A percentile compares a stretch with the other conserved stretches of the same genome.
Conservation (phyloP, 2,329 filamentous ascomycete species). For the Fusarium pseudograminearum region DNA sequence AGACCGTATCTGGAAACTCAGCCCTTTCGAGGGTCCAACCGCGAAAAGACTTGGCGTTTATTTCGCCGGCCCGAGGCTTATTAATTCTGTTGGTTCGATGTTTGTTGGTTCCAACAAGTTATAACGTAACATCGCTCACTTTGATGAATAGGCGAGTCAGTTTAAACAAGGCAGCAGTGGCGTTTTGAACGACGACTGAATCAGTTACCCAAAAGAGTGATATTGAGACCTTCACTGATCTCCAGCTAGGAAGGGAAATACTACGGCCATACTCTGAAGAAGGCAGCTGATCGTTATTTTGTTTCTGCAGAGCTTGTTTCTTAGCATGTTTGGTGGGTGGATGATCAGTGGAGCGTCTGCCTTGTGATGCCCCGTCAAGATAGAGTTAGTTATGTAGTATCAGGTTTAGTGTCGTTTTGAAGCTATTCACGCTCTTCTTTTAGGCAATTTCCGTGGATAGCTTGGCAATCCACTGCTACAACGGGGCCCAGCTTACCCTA, state of each 20-base stretch:
- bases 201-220: neutral
- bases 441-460: slow-evolving; percentile 15
- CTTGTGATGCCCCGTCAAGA: neutral
- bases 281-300: neutral
- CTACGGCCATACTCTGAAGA: neutral
- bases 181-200: neutral
- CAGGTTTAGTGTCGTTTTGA: neutral
- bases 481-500: neutral
- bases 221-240: neutral
- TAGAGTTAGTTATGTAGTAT: neutral
- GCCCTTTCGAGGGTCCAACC: slow-evolving; percentile 6
- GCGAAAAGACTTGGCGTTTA: slow-evolving; percentile 12
- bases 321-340: neutral
- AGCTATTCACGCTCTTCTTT: neutral
- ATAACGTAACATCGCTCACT: neutral
- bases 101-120: neutral
- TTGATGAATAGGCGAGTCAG: neutral
- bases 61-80: slow-evolving; percentile 2
- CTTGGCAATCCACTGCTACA: neutral
- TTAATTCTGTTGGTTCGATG: neutral
- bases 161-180: neutral
- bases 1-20: slow-evolving; percentile 16
- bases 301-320: neutral
- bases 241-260: neutral
- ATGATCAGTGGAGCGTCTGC: slow-evolving; percentile 18